phyloP scores from a whole-genome alignment of 345 rosid species.

The Rhodamnia rubescens region DNA sequence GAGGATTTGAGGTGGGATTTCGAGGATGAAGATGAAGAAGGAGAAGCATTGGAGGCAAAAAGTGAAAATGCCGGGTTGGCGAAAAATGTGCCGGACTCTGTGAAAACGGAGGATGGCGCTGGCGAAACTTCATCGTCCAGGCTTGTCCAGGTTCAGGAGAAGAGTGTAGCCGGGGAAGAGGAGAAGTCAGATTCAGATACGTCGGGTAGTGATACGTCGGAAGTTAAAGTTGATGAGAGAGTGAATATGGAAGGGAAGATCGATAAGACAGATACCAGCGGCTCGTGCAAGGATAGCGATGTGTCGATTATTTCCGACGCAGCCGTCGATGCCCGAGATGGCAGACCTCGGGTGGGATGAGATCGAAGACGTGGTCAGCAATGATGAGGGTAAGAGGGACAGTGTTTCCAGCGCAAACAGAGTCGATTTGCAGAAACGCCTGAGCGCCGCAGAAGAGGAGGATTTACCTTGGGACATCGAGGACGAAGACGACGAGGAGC shows the following conservation, averaged over 20 bases:
- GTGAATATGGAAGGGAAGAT: not conserved
- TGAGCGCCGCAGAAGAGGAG: slow-evolving; percentile 44
- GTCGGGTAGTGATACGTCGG: not conserved
- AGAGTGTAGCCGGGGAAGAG: not conserved
- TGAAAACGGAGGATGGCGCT: not conserved
- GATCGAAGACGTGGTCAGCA: slow-evolving; percentile 51
- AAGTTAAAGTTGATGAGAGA: not conserved
- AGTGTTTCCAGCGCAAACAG: slow-evolving; percentile 15
- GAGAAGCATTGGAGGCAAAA: not conserved
- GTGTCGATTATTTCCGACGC: slow-evolving; percentile 59
- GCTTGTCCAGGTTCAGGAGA: not conserved
- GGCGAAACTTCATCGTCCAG: not conserved
- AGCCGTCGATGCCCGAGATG: slow-evolving; percentile 34
- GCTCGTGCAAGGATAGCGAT: slow-evolving; percentile 51
- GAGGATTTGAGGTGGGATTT: slow-evolving; percentile 82
- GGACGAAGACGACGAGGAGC: slow-evolving; percentile 25
- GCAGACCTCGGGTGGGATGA: slow-evolving; percentile 84
- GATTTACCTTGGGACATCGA: slow-evolving; percentile 85
- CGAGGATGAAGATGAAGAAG: slow-evolving; percentile 32
- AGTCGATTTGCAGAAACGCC: slow-evolving; percentile 35
- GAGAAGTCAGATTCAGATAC: not conserved
- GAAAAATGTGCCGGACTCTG: not conserved
- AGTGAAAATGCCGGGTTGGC: not conserved
- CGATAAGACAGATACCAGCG: slow-evolving; percentile 23
- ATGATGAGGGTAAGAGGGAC: slow-evolving; percentile 23